phyloP scores from a whole-genome alignment of 1,284 basidiomycete species.

The Bjerkandera adusta region DNA sequence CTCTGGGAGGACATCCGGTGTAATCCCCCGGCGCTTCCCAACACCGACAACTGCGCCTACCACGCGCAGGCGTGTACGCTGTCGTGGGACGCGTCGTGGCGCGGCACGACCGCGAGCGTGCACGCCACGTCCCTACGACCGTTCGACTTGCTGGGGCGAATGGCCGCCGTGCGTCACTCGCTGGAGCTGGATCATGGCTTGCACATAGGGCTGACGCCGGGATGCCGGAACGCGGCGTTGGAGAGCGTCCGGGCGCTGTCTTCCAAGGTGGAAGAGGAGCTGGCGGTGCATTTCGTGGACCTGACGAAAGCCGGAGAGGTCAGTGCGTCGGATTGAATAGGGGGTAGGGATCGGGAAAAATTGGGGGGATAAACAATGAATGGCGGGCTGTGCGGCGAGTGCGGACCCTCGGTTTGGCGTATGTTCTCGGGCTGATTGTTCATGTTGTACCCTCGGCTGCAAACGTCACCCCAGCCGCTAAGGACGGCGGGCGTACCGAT shows the following conservation, averaged over 20 bases:
- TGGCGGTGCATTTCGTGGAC: slow-evolving; percentile 28
- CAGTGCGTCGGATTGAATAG: no score
- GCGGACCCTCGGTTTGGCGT: no score
- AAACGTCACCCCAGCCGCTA: no score
- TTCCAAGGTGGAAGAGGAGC: slow-evolving; percentile 23
- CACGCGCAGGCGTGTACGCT: slow-evolving; percentile 29
- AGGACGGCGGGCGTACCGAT: no score
- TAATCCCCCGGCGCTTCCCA: slow-evolving; percentile 24
- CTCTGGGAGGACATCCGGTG: slow-evolving; percentile 28
- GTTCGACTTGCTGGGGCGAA: slow-evolving; percentile 29
- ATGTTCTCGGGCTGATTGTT: no score
- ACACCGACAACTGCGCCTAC: slow-evolving; percentile 30
- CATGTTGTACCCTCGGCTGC: no score
- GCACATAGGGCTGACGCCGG: slow-evolving; percentile 25
- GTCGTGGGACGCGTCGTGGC: slow-evolving; percentile 29
- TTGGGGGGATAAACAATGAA: no score
- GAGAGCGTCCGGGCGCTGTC: slow-evolving; percentile 30
- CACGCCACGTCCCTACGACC: slow-evolving; percentile 18
- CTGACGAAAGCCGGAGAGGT: no score
- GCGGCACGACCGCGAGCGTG: slow-evolving; percentile 19
- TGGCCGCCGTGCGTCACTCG: slow-evolving; percentile 25
- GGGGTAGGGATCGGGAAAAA: no score
- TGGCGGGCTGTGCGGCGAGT: no score
- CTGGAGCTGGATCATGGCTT: slow-evolving; percentile 25
- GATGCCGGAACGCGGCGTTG: slow-evolving; percentile 31